Evolutionary conservation across 768 basidiomycete species (phyloP).

Genomic region (Boletus sp.): DNA sequence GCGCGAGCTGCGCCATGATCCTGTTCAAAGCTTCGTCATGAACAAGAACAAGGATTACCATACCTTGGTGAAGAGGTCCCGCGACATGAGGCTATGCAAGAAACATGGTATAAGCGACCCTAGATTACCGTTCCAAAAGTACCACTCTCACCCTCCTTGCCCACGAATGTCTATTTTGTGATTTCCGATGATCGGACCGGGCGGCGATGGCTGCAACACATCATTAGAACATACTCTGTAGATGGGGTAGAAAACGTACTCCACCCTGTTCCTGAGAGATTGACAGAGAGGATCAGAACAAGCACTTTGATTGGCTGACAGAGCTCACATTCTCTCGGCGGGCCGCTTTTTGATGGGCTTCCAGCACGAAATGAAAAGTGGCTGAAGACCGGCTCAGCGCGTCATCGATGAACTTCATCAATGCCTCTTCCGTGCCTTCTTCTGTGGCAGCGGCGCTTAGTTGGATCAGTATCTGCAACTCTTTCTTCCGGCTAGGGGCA

Average conservation of each 20-base stretch:
- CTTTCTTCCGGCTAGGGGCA: conserved; percentile 34
- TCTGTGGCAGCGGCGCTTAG: conserved; percentile 30
- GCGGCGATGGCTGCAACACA: conserved; percentile 5
- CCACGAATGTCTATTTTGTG: conserved; percentile 7
- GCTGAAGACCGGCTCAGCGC: conserved; percentile 42
- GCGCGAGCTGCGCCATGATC: conserved; percentile 36
- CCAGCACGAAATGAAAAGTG: not conserved
- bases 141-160: conserved; percentile 22
- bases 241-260: conserved; percentile 27
- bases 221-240: not conserved
- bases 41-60: not conserved
- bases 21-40: conserved; percentile 15
- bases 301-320: not conserved
- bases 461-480: conserved; percentile 37
- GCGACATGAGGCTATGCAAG: conserved; percentile 32
- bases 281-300: conserved; percentile 37
- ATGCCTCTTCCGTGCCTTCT: conserved; percentile 23
- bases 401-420: conserved; percentile 46
- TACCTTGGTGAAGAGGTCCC: conserved; percentile 26
- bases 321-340: conserved; percentile 29
- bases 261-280: conserved; percentile 39
- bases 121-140: not conserved
- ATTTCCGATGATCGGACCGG: conserved; percentile 2
- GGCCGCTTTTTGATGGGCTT: conserved; percentile 38
- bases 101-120: not conserved